Percentiles rank a stretch among this genome's conserved stretches.
Evolutionary conservation across 2,329 filamentous ascomycete species (phyloP).

Genomic region (Fusarium abutilonis): DNA sequence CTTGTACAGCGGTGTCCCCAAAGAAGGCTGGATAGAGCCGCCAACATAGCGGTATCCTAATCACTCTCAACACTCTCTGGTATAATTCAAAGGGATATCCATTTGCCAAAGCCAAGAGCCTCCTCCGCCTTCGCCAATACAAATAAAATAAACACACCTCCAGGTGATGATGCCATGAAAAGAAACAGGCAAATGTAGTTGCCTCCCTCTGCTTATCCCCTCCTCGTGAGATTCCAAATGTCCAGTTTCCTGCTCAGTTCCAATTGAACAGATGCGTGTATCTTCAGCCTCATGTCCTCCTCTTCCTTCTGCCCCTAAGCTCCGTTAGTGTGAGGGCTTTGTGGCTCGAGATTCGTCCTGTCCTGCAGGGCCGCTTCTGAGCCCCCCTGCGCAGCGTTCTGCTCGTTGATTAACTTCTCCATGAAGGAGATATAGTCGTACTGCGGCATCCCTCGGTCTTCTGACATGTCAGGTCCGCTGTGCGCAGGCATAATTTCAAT

Average conservation of each 20-base stretch:
- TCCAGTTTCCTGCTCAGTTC: conserved; percentile 22
- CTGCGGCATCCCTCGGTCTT: conserved; percentile 85
- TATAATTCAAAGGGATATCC: conserved; percentile 45
- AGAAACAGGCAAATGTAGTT: conserved; percentile 27
- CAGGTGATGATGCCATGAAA: conserved; percentile 36
- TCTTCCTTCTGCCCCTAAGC: conserved; percentile 25
- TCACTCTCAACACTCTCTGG: conserved; percentile 25
- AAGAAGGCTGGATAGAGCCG: conserved; percentile 14
- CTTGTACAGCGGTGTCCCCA: conserved; percentile 3
- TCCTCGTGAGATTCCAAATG: conserved; percentile 5
- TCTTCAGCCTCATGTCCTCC: conserved; percentile 22
- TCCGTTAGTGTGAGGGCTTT: conserved; percentile 53
- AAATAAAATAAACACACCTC: conserved; percentile 34
- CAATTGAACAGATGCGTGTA: conserved; percentile 26
- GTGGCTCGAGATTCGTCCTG: conserved; percentile 46
- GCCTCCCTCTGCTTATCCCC: conserved; percentile 9
- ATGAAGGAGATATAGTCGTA: conserved; percentile 98
- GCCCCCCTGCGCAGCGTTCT: conserved; percentile 46
- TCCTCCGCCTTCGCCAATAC: conserved; percentile 18
- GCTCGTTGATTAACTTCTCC: conserved; percentile 77
- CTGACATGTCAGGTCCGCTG: conserved; percentile 83
- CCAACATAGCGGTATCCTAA: conserved; percentile 28
- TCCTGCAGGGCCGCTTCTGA: conserved; percentile 50
- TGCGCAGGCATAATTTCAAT: conserved; percentile 87
- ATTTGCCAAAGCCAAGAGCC: conserved; percentile 35